phyloP scores from a whole-genome alignment of 305 asterid genomes.

The Euphrasia arctica region DNA sequence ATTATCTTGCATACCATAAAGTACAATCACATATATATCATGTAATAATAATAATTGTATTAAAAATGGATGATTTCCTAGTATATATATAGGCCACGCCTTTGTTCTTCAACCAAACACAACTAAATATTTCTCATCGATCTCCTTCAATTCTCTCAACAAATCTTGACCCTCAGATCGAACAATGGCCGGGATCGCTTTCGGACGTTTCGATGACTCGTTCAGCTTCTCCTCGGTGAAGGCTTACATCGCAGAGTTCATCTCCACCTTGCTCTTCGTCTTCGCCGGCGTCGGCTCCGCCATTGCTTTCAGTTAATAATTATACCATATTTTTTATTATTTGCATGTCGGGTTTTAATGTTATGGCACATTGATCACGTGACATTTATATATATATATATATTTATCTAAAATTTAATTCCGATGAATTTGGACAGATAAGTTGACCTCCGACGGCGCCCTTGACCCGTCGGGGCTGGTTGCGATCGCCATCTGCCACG shows the following conservation, averaged over 20 bases:
- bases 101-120: conserved; percentile 20
- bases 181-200: conserved; percentile 3
- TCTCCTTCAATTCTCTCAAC: conserved; percentile 6
- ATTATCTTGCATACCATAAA: conserved; percentile 3
- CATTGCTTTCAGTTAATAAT: not conserved
- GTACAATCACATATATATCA: not conserved
- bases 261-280: conserved; percentile 10
- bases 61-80: not conserved
- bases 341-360: too few species aligned
- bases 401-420: not conserved
- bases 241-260: conserved; percentile 7
- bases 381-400: too few species aligned
- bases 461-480: not conserved
- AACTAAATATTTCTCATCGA: not conserved
- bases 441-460: not conserved
- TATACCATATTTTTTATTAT: not conserved
- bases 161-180: not conserved
- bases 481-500: conserved; percentile 33
- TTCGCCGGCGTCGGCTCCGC: conserved; percentile 13
- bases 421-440: not conserved
- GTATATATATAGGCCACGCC: conserved; percentile 37
- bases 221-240: not conserved
- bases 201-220: not conserved
- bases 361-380: too few species aligned
- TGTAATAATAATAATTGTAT: not conserved